Evolutionary conservation across 805 yeast genomes (phyloP), one percentile per base, ranked within the genome.

Genomic region (Hanseniaspora clermontiae): DNA sequence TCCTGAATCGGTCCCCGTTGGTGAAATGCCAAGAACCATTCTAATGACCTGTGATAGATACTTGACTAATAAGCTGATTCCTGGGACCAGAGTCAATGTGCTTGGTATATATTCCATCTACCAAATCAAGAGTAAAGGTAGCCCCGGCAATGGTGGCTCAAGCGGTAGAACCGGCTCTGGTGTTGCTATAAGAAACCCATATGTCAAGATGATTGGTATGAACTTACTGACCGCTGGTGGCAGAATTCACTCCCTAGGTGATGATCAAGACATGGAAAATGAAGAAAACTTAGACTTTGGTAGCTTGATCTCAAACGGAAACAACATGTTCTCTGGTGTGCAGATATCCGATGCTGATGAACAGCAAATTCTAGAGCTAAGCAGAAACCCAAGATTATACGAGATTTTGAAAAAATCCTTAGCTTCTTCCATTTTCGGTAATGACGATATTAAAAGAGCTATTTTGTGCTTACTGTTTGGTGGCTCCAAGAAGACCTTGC

Each of bases 1-100:
- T n/a, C 97, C 97, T 12, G 99, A 93, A 68, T 87, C 87, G 83
- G 97, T 93, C 1, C 99, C 98, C 1, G 95, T 93, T 32, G 98
- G 99, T 62, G 99, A 93, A 72, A 84, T 93, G 88, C 99, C 99
- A 9, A 80, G 99, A 62, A 95, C 93, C 65, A 83, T 93, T 43
- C 66, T 87, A 58, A 75, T 93, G 60, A 85, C 93, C 45, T 87
- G 88, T 37, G 97, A 93, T 68, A 78, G 98, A 59, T 87, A 86
- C 63, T 73, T 93, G 66, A 84, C 96, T 31, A 93, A 93, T 71
- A 81, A 79, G 60, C 89, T 93, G 34, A 85, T 91, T 43, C 99
- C 99, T 0, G 99, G 99, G 29, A 87, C 95, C 0, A 76, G 97
- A 61, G 95, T 95, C 62, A 88, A 95, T 9, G 77, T 91, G 45